Base-by-base conservation (phyloP, 164 flowering plant genomes). In the Liriodendron chinense region DNA sequence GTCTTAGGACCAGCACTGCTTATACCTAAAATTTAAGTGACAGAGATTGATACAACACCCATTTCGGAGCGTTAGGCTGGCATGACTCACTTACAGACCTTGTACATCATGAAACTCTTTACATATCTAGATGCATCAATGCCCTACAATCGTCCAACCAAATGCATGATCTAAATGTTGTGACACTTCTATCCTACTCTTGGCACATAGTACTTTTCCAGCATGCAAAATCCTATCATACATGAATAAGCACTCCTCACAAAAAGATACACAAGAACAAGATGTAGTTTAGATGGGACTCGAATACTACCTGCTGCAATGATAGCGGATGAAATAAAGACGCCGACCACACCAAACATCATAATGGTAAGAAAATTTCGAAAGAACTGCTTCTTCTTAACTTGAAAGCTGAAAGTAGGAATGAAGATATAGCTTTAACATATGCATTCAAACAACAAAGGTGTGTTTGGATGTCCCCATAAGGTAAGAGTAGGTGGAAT, bases 321-420 rank as follows among this genome's bases (percentile, higher is more conserved):
- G 25, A 96, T 86, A 62, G 76, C 69, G 0, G 85, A 63, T 25
- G 97, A 96, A 59, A 96, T 86, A 74, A 96, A 88, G 72, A 89
- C 94, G 9, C 99, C 99, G 24, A 91, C 47, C 8, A 94, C 89
- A n/a, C 97, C 99, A 79, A 92, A 94, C 59, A 89, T 77, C 85
- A 89, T 85, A 69, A 96, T 96, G 69, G 96, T 86, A 21, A 89
- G 70, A 74, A 92, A 94, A 81, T 96, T 94, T 18, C 86, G 95
- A 75, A 96, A 96, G 84, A 96, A 96, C 78, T 90, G 91, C 75
- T 96, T 96, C 85, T 94, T 96, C 91, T 96, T 96, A 61, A 96
- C 97, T 84, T 96, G 97, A 83, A 96, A 96, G 65, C 99, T 93
- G 86, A 22, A 66, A 61, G 24, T 28, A 28, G 21, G 28, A 64